These are phyloP conservation scores for Trametes meyenii DNA, from an alignment of 768 basidiomycete species.

Conservation along the genomic window DNA sequence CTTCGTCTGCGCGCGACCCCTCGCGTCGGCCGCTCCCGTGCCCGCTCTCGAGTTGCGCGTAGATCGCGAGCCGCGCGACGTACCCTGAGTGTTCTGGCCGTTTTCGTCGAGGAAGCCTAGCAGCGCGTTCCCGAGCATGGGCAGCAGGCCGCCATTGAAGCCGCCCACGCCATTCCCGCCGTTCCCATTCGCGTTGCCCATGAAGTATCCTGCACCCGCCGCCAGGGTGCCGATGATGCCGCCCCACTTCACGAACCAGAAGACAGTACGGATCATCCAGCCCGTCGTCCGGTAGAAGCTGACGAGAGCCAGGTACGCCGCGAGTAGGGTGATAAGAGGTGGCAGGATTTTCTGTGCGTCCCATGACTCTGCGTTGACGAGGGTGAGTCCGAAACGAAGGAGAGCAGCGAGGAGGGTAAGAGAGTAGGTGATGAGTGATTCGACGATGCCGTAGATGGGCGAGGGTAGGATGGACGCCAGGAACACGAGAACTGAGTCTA, in stretches of 20 bases:
- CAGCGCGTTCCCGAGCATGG: conserved; percentile 44
- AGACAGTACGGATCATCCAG: conserved; percentile 66
- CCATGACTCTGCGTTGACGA: conserved; percentile 60
- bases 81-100: conserved; percentile 23
- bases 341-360: conserved; percentile 69
- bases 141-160: conserved; percentile 37
- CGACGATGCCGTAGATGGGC: conserved; percentile 53
- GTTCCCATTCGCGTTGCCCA: conserved; percentile 38
- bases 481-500: conserved; percentile 58
- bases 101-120: conserved; percentile 47
- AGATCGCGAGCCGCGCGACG: conserved; percentile 25
- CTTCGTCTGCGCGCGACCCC: conserved; percentile 18
- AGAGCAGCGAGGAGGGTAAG: conserved; percentile 54
- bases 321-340: conserved; percentile 70
- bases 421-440: conserved; percentile 54
- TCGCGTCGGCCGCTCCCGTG: conserved; percentile 17
- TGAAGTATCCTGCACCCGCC: conserved; percentile 58
- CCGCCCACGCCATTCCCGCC: conserved; percentile 39
- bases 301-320: conserved; percentile 75
- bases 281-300: conserved; percentile 79
- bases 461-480: conserved; percentile 58
- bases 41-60: conserved; percentile 24
- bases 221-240: conserved; percentile 55
- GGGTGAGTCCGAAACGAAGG: conserved; percentile 47
- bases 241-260: conserved; percentile 83